These are phyloP conservation scores for Didymella arachidicola DNA, from an alignment of 2,329 filamentous ascomycete genomes.

Conservation along the genomic window DNA sequence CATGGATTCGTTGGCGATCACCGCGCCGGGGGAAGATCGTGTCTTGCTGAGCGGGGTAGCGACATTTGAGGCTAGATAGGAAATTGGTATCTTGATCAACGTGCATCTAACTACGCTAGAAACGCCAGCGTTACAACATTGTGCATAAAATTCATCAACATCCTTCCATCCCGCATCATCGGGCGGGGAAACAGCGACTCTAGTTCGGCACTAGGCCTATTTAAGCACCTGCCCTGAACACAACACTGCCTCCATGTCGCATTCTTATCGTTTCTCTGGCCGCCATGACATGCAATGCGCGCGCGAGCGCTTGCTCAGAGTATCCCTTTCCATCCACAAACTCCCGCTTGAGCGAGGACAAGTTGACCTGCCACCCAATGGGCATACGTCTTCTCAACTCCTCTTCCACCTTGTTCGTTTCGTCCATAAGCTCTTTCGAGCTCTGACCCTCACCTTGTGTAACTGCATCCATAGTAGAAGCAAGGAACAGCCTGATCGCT, in stretches of 20 bases:
- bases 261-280: constrained; percentile 86
- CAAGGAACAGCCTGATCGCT: constrained; percentile 94
- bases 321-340: constrained; percentile 93
- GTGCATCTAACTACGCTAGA: too few species aligned
- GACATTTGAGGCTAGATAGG: too few species aligned
- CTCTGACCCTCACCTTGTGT: constrained; percentile 82
- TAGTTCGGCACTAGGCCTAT: too few species aligned
- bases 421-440: constrained; percentile 88
- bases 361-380: constrained; percentile 92
- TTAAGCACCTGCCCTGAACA: constrained; percentile 33
- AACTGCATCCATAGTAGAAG: constrained; percentile 97
- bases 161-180: too few species aligned
- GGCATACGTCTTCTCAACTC: constrained; percentile 87
- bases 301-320: constrained; percentile 82
- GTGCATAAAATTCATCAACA: too few species aligned
- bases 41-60: too few species aligned
- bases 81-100: too few species aligned
- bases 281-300: constrained; percentile 85
- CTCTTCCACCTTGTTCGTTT: constrained; percentile 84
- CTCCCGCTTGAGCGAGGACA: constrained; percentile 85
- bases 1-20: too few species aligned
- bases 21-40: too few species aligned
- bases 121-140: too few species aligned
- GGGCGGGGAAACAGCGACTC: too few species aligned
- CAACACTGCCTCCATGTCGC: constrained; percentile 64